phyloP scores from a whole-genome alignment of 2,329 filamentous ascomycete species.

The Pseudogymnoascus sp. region DNA sequence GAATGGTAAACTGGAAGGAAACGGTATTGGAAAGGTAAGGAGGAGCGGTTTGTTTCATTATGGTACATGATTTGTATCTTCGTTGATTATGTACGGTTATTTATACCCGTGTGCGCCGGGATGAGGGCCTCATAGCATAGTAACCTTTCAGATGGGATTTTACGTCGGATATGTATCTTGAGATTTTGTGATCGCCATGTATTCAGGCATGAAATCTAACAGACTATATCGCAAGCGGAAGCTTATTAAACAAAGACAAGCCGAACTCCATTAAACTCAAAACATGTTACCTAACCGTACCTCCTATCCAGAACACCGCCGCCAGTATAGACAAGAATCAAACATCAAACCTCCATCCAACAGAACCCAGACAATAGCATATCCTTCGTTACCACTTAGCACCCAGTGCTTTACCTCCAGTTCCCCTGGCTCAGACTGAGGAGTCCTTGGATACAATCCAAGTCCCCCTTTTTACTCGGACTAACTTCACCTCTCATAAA shows the following conservation, averaged over 20 bases:
- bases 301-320: slow-evolving; percentile 5
- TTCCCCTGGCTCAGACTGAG: slow-evolving; percentile 87
- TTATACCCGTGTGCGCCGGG: slow-evolving; percentile 1
- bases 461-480: slow-evolving; percentile 69
- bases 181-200: neutral
- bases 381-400: neutral
- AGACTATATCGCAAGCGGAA: slow-evolving; percentile 3
- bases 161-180: neutral
- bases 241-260: neutral
- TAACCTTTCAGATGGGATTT: slow-evolving; percentile 2
- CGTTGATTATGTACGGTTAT: slow-evolving; percentile 8
- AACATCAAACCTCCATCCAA: neutral
- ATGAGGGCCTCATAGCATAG: slow-evolving; percentile 6
- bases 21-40: neutral
- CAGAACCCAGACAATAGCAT: slow-evolving; percentile 7
- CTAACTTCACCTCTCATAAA: slow-evolving; percentile 66
- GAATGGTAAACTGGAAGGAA: neutral
- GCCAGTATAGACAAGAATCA: neutral
- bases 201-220: neutral
- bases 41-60: neutral
- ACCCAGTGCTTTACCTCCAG: slow-evolving; percentile 51
- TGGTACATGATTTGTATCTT: neutral
- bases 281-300: slow-evolving; percentile 1
- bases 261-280: slow-evolving; percentile 1
- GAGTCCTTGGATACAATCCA: slow-evolving; percentile 85